A percentile compares a stretch with the other conserved stretches of the same genome.
Conservation (phyloP, 2,329 filamentous ascomycete genomes). For the Grosmannia serpens region DNA sequence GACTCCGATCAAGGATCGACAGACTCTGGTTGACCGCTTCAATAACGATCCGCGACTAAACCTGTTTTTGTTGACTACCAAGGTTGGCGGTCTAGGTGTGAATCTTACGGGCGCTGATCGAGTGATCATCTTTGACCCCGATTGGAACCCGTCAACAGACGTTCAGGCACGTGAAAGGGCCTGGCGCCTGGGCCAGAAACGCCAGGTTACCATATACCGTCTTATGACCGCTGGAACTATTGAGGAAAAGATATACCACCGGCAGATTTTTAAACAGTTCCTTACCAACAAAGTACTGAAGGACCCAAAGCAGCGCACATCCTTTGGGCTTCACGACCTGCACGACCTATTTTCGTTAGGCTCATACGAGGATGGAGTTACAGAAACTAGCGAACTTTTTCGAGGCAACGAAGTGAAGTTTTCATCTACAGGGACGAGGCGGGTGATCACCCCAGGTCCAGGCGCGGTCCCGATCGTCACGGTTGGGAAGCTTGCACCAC, state of each 20-base stretch:
- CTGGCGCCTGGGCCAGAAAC: slow-evolving; percentile 91
- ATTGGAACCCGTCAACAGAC: slow-evolving; percentile 97
- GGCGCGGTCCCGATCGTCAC: slow-evolving; percentile 12
- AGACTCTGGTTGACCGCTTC: slow-evolving; percentile 83
- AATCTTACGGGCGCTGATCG: slow-evolving; percentile 91
- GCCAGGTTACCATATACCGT: slow-evolving; percentile 89
- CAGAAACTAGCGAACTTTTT: slow-evolving; percentile 79
- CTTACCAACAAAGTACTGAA: slow-evolving; percentile 91
- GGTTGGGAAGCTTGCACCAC: background rate
- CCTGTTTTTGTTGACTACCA: slow-evolving; percentile 88
- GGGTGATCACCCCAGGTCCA: slow-evolving; percentile 18
- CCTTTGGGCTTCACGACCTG: slow-evolving; percentile 79
- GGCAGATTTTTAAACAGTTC: slow-evolving; percentile 98
- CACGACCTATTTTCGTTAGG: slow-evolving; percentile 84
- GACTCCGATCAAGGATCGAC: slow-evolving; percentile 79
- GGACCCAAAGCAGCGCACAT: slow-evolving; percentile 86
- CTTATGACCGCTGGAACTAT: slow-evolving; percentile 98
- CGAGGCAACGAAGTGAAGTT: slow-evolving; percentile 70
- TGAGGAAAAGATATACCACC: slow-evolving; percentile 97
- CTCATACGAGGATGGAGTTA: slow-evolving; percentile 53
- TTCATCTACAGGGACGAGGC: slow-evolving; percentile 17
- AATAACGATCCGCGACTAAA: slow-evolving; percentile 71
- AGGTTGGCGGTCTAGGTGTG: slow-evolving; percentile 85
- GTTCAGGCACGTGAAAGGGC: slow-evolving; percentile 90
- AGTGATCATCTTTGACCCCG: slow-evolving; percentile 96